A percentile compares a stretch with the other conserved stretches of the same genome.
These are phyloP conservation scores for Pichia pseudocactophila DNA, from an alignment of 805 yeast genomes.

Conservation along the genomic window DNA sequence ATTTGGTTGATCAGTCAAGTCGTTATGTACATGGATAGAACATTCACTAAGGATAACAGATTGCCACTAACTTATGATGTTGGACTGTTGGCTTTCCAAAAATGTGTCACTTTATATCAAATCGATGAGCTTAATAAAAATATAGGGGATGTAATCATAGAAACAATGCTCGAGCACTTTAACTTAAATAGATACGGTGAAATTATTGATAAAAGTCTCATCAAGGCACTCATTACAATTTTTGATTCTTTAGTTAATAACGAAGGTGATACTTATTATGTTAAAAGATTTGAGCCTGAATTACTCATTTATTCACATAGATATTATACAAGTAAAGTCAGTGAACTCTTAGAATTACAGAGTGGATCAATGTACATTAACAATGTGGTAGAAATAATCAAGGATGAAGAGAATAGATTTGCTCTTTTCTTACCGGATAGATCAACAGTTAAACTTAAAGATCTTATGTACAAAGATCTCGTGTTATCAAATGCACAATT, in stretches of 20 bases:
- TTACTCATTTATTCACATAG: conserved; percentile 45
- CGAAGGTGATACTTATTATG: conserved; percentile 55
- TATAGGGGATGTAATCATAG: conserved; percentile 43
- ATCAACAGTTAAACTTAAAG: conserved; percentile 45
- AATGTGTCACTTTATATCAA: conserved; percentile 43
- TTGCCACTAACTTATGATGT: conserved; percentile 61
- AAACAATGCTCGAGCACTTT: conserved; percentile 46
- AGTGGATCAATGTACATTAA: conserved; percentile 50
- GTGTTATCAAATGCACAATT: conserved; percentile 47
- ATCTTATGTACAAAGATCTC: conserved; percentile 49
- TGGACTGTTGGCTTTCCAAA: conserved; percentile 62
- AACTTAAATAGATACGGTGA: conserved; percentile 45
- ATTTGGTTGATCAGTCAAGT: conserved; percentile 80
- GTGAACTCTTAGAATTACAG: conserved; percentile 32
- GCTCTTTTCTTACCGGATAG: conserved; percentile 43
- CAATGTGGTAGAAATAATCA: conserved; percentile 42
- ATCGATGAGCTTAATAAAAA: conserved; percentile 25
- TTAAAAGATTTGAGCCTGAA: conserved; percentile 55
- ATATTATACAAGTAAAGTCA: conserved; percentile 44
- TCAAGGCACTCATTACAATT: conserved; percentile 60
- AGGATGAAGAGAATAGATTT: conserved; percentile 54
- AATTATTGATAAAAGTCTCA: conserved; percentile 46
- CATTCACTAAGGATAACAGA: conserved; percentile 62
- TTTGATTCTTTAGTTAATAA: conserved; percentile 53
- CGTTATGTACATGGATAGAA: conserved; percentile 78